Base-by-base conservation (phyloP, 2,329 filamentous ascomycete species). In the Talaromyces sp. region DNA sequence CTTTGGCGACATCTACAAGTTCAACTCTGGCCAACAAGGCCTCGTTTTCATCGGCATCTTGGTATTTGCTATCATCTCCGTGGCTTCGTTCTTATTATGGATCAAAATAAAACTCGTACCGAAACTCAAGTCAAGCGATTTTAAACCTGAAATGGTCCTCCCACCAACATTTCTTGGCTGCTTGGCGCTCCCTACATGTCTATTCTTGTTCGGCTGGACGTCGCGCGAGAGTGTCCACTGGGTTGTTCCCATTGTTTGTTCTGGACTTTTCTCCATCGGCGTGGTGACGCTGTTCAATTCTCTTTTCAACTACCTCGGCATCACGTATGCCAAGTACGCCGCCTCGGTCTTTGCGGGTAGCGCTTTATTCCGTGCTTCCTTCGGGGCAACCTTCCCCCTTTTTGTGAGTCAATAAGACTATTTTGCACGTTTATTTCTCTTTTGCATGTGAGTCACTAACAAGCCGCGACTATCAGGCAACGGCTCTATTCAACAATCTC, bases 221-320 rank as follows among this genome's bases (percentile, higher is more conserved):
- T n/a, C 14, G 19, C 14, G 16, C 83, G 81, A 1, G 77, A n/a
- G 35, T 37, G 16, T 37, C 20, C 39, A 10, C 27, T 90, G 87
- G 87, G 82, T 88, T 30, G 84, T 80, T 0, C 83, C 84, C 7
- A 84, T 88, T 77, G 72, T 89, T 45, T 88, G 85, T 52, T 81
- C 81, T 1, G 78, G 77, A 2, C 77, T 88, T 51, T 83, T 90
- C 48, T 87, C 86, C 13, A 84, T 89, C 33, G 86, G 86, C 48
- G 89, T 90, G 63, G 87, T 86, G 52, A 75, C 82, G 29, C 87
- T 88, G 49, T 88, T 89, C 72, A 86, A 88, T 80, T 84, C 85
- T 10, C 88, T 86, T 6, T 86, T 89, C 57, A 86, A 90, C 69
- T 90, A 90, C 72, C 87, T 89, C 78, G 82, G 89, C 37, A 86